Evolutionary conservation across 2,329 filamentous ascomycete genomes (phyloP), one percentile per base, ranked within the genome.

Genomic region (Acrocalymma vagum): DNA sequence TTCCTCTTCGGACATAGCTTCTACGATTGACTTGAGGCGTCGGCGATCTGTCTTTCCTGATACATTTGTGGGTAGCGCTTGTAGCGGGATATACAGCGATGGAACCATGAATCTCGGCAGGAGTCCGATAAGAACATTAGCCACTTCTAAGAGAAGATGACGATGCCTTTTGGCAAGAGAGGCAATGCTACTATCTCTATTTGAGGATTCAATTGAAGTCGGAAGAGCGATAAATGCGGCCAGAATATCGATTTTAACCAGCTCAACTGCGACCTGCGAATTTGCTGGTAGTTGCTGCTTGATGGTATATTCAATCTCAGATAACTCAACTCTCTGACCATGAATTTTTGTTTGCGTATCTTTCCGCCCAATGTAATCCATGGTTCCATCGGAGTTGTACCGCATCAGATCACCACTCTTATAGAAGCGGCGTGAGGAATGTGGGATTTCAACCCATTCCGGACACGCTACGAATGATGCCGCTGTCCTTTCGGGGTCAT

Each of bases 321-420:
- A 46, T 4, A 57, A 31, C 26, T 60, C 57, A 15, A 60, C 29
- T 6, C 57, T 39, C 17, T 48, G 53, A 18, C 57, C 57, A 13
- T 38, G 35, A 7, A 58, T 25, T 44, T 60, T 60, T 34, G 59
- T 35, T 38, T 59, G 55, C 3, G 44, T 45, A 25, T 60, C 57
- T 18, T 45, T 48, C 13, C 57, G 43, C 8, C 53, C 48, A 10
- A 52, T 11, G 28, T 31, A 52, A 5, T 29, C 6, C 21, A 60
- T 37, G 7, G 21, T 45, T 8, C 57, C 57, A 20, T 60, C 54
- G 3, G 29, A 5, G 9, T 23, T 27, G 15, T 58, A 45, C 5
- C 27, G 33, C 9, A 40, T 46, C 3, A 59, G 26, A 42, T 60
- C 57, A 6, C 57, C 57, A 3, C 51, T 60, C 13, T 43, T 42